phyloP scores from a whole-genome alignment of 2,329 filamentous ascomycete species.

The Stagonosporopsis tanaceti region DNA sequence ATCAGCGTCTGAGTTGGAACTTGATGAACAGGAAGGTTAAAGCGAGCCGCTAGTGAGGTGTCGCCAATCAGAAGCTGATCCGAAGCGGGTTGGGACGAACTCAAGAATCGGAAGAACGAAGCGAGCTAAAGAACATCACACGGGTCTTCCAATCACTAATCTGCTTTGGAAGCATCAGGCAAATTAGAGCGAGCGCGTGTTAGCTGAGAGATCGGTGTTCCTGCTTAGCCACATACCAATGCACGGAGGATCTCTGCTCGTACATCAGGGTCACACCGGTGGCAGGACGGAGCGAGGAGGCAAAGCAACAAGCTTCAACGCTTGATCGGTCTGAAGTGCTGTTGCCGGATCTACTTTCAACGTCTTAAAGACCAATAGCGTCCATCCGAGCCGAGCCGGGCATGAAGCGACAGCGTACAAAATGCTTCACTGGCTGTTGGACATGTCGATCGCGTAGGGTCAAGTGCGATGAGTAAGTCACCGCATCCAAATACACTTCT shows the following conservation, averaged over 20 bases:
- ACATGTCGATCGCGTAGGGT: slow-evolving; percentile 24
- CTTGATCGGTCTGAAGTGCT: not conserved
- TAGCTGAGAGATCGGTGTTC: not conserved
- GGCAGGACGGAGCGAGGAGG: not conserved
- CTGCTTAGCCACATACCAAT: not conserved
- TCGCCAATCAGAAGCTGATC: slow-evolving; percentile 7
- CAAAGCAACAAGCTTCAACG: not conserved
- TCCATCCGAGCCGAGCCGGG: not conserved
- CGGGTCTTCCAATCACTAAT: not conserved
- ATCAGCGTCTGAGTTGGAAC: not conserved
- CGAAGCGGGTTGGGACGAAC: not conserved
- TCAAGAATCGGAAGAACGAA: not conserved
- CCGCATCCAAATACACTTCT: not conserved
- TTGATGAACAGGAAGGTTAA: slow-evolving; percentile 3
- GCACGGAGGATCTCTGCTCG: not conserved
- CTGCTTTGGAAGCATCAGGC: not conserved
- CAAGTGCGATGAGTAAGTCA: slow-evolving; percentile 24
- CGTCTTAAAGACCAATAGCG: not conserved
- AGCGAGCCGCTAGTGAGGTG: slow-evolving; percentile 6
- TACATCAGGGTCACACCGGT: not conserved
- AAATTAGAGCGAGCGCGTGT: not conserved
- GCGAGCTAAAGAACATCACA: not conserved
- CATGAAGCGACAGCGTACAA: slow-evolving; percentile 18
- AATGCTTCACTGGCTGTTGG: slow-evolving; percentile 26
- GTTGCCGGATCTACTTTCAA: not conserved